Percentiles rank a stretch among this genome's conserved stretches.
These are phyloP conservation scores for Cardamine resedifolia DNA, from an alignment of 345 rosid genomes.

Conservation along the genomic window DNA sequence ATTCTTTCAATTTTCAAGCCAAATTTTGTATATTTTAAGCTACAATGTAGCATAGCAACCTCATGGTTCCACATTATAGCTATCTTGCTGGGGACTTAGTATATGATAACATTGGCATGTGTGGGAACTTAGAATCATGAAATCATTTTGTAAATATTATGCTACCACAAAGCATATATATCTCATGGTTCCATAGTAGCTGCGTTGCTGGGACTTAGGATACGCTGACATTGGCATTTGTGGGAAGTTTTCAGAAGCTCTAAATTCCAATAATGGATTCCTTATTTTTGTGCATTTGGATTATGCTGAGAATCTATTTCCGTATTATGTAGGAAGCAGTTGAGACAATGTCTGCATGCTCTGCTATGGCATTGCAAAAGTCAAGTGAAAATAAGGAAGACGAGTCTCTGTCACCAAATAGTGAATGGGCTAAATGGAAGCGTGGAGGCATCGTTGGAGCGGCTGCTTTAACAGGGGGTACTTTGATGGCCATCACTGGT, in stretches of 20 bases:
- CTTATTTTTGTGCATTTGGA: not conserved
- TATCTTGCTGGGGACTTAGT: not conserved
- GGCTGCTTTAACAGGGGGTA: slow-evolving; percentile 95
- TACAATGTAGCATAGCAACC: not conserved
- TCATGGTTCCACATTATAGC: not conserved
- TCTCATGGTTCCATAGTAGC: too few species aligned
- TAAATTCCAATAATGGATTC: not conserved
- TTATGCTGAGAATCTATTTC: not conserved
- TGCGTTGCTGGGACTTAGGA: not conserved
- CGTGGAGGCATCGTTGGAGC: slow-evolving; percentile 97
- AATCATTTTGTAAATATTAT: too few species aligned
- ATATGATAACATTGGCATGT: not conserved
- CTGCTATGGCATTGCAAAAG: slow-evolving; percentile 83
- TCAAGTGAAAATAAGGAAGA: slow-evolving; percentile 59
- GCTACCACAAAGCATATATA: too few species aligned
- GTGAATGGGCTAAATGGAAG: slow-evolving; percentile 77
- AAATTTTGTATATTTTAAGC: not conserved
- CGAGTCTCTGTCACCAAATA: slow-evolving; percentile 47
- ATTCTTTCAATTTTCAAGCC: not conserved
- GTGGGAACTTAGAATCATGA: too few species aligned
- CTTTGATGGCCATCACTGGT: slow-evolving; percentile 93
- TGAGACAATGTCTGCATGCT: slow-evolving; percentile 83
- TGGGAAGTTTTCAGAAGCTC: not conserved
- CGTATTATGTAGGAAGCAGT: slow-evolving; percentile 38
- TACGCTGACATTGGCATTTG: not conserved